Percentiles rank a stretch among this genome's conserved stretches.
Evolutionary conservation across 2,329 filamentous ascomycete species (phyloP).

Genomic region (Fusarium xyrophilum): DNA sequence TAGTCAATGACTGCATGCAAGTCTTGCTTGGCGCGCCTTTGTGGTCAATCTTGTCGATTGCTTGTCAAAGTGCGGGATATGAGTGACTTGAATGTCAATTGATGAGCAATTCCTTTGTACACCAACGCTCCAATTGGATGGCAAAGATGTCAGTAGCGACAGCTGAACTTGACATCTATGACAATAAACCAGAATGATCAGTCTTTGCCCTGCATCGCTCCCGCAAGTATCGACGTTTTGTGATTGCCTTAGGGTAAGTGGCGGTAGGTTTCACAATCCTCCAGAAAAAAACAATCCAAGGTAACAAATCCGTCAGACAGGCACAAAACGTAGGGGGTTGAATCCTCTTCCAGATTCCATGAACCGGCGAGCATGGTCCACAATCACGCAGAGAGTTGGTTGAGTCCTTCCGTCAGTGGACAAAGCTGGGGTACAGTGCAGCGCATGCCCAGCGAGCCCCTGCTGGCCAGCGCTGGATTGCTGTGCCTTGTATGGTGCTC

Average conservation of each 20-base stretch:
- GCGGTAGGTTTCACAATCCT: too few species aligned
- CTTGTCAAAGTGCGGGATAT: neutral
- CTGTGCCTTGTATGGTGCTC: accelerated
- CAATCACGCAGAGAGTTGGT: accelerated
- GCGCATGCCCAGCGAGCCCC: neutral
- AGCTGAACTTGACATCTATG: too few species aligned
- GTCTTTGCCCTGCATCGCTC: accelerated
- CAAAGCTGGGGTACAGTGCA: neutral
- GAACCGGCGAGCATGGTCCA: neutral
- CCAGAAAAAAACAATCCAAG: neutral
- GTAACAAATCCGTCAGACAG: neutral
- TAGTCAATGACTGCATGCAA: too few species aligned
- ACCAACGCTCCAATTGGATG: neutral
- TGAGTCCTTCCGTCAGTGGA: neutral
- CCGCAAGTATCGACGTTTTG: accelerated
- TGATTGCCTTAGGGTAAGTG: neutral
- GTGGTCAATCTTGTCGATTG: neutral
- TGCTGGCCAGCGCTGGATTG: neutral
- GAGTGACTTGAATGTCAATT: too few species aligned
- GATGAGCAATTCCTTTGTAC: neutral
- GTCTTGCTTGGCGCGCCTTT: slow-evolving; percentile 5
- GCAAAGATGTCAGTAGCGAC: neutral
- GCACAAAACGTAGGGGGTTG: neutral
- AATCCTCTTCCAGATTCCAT: neutral
- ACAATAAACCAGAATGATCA: too few species aligned